phyloP scores from a whole-genome alignment of 495 filamentous ascomycete species.

The Penicillium robsamsonii region DNA sequence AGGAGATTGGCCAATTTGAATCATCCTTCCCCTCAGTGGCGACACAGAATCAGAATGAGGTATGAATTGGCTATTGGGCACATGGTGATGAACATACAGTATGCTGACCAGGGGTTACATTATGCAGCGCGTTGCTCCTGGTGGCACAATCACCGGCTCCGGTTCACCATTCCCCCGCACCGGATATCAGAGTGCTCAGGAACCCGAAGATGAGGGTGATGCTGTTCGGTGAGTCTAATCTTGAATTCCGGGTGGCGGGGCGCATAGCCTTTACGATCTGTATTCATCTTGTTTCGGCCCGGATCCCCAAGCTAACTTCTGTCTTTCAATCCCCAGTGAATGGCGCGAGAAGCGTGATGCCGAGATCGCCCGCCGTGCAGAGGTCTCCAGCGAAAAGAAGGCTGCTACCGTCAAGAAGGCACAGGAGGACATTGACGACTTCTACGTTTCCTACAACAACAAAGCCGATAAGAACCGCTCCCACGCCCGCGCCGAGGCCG shows the following conservation, averaged over 20 bases:
- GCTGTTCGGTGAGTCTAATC: conserved; percentile 61
- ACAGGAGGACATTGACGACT: conserved; percentile 89
- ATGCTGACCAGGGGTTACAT: conserved; percentile 24
- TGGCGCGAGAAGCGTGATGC: conserved; percentile 90
- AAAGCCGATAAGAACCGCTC: conserved; percentile 89
- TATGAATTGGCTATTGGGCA: conserved; percentile 36
- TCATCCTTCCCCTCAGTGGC: conserved; percentile 84
- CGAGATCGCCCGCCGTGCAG: conserved; percentile 69
- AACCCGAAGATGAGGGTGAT: conserved; percentile 76
- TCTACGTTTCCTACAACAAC: conserved; percentile 98
- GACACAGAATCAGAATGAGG: conserved; percentile 65
- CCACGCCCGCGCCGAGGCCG: conserved; percentile 85
- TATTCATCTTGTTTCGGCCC: background rate
- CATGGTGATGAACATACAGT: conserved; percentile 1
- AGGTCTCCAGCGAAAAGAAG: conserved; percentile 74
- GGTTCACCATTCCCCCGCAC: conserved; percentile 66
- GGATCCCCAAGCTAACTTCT: conserved; percentile 1
- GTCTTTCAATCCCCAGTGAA: conserved; percentile 44
- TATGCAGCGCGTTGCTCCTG: conserved; percentile 68
- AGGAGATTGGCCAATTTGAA: conserved; percentile 73
- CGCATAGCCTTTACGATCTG: conserved; percentile 11
- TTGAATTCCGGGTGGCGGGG: background rate
- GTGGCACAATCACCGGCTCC: conserved; percentile 84
- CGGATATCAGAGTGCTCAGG: conserved; percentile 48
- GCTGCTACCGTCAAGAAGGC: conserved; percentile 79